phyloP scores from a whole-genome alignment of 148 eudicot species.

The Dysphania ambrosioides region DNA sequence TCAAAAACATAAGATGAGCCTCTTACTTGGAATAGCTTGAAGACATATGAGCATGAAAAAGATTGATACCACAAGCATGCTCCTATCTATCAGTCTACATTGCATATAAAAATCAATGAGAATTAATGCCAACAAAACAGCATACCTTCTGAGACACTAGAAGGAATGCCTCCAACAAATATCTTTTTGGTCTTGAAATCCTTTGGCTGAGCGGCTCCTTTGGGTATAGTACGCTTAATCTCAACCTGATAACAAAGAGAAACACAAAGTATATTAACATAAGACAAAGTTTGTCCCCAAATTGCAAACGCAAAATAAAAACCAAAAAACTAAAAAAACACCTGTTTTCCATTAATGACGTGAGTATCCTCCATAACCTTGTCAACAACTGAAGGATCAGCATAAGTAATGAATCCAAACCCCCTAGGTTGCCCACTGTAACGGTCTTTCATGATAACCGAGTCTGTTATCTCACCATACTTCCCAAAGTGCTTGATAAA shows the following conservation, averaged over 20 bases:
- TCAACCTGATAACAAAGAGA: slow-evolving; percentile 46
- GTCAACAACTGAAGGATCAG: slow-evolving; percentile 62
- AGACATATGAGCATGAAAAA: slow-evolving; percentile 2
- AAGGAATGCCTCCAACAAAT: slow-evolving; percentile 78
- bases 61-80: neutral
- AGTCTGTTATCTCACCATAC: slow-evolving; percentile 71
- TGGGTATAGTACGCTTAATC: slow-evolving; percentile 75
- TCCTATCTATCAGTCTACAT: neutral
- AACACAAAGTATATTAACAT: neutral
- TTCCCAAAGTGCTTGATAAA: slow-evolving; percentile 66
- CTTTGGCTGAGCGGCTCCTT: slow-evolving; percentile 56
- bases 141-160: slow-evolving; percentile 57
- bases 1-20: slow-evolving; percentile 6
- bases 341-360: slow-evolving; percentile 60
- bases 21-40: neutral
- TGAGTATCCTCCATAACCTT: slow-evolving; percentile 57
- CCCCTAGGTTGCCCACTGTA: slow-evolving; percentile 67
- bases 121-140: neutral
- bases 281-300: neutral
- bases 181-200: slow-evolving; percentile 78
- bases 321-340: too few species aligned
- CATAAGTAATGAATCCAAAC: slow-evolving; percentile 68
- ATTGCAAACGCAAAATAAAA: neutral
- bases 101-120: neutral
- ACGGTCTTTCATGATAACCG: slow-evolving; percentile 74